A percentile compares a stretch with the other conserved stretches of the same genome.
Evolutionary conservation across 345 rosid species (phyloP).

Genomic region (Eucalyptus regnans): DNA sequence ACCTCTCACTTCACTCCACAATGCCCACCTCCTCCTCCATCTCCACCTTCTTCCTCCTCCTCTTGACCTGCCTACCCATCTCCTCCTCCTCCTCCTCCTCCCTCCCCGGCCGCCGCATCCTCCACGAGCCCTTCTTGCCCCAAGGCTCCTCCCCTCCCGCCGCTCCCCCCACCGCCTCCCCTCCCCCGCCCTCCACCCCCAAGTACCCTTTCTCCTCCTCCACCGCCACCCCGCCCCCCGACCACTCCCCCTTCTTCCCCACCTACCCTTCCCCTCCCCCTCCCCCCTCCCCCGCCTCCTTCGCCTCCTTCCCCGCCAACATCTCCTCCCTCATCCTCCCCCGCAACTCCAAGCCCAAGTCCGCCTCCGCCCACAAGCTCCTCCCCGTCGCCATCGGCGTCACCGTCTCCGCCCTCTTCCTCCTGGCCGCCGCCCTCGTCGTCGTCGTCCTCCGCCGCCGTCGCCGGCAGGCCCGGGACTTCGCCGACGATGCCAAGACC

Average conservation of each 20-base stretch:
- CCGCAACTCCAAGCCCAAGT: conserved; percentile 41
- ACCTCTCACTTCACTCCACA: not conserved
- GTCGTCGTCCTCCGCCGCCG: conserved; percentile 39
- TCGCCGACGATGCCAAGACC: conserved; percentile 34
- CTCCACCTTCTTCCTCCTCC: not conserved
- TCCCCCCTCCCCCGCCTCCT: conserved; percentile 38
- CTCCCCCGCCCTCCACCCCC: conserved; percentile 17
- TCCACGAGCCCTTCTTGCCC: conserved; percentile 70
- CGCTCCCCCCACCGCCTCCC: conserved; percentile 22
- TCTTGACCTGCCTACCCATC: conserved; percentile 1
- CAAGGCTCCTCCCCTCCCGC: conserved; percentile 8
- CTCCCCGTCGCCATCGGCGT: conserved; percentile 43
- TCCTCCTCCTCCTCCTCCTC: not conserved
- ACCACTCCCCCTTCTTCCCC: conserved; percentile 67
- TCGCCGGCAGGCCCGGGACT: conserved; percentile 3
- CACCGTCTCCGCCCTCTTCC: conserved; percentile 26
- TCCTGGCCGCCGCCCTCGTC: conserved; percentile 29
- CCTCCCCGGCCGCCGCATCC: conserved; percentile 40
- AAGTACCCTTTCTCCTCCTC: conserved; percentile 46
- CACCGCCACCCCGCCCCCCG: conserved; percentile 31
- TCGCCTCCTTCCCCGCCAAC: conserved; percentile 89
- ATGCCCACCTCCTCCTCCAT: conserved; percentile 13
- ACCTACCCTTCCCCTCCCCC: conserved; percentile 64
- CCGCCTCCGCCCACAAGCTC: conserved; percentile 43
- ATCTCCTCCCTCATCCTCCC: conserved; percentile 84